These are phyloP conservation scores for Alnus glutinosa DNA, from an alignment of 306 rosid species.

Conservation along the genomic window DNA sequence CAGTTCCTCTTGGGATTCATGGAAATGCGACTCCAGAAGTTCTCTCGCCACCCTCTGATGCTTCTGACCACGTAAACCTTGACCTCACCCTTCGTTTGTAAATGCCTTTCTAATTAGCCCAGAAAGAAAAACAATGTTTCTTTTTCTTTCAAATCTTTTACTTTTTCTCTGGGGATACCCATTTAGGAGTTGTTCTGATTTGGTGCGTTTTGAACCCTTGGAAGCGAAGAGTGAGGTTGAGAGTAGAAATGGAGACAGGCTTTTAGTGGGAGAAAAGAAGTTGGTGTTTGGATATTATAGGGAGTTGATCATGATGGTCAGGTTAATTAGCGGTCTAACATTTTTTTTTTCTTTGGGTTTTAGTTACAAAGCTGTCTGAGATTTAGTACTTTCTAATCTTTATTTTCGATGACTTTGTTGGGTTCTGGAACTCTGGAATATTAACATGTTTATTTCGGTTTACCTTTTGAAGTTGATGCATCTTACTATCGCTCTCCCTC, in stretches of 20 bases:
- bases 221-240: not conserved
- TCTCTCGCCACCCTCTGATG: constrained; percentile 23
- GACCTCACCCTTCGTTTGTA: constrained; percentile 63
- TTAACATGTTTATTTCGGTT: constrained; percentile 3
- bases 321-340: not conserved
- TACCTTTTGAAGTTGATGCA: constrained; percentile 1
- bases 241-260: not conserved
- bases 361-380: not conserved
- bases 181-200: not conserved
- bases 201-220: constrained; percentile 3
- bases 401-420: not conserved
- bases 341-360: not conserved
- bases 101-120: not conserved
- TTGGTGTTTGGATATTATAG: not conserved
- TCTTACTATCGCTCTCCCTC: not conserved
- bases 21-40: constrained; percentile 25
- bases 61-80: constrained; percentile 35
- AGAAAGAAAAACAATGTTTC: not conserved
- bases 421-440: constrained; percentile 13
- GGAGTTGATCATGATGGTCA: not conserved
- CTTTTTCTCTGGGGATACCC: not conserved
- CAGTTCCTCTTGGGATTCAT: constrained; percentile 9
- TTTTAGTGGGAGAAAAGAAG: not conserved
- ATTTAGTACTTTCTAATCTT: not conserved
- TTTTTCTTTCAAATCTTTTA: not conserved